Evolutionary conservation across 73 alveolate genomes (phyloP).

Genomic region (Paramecium pentaurelia): DNA sequence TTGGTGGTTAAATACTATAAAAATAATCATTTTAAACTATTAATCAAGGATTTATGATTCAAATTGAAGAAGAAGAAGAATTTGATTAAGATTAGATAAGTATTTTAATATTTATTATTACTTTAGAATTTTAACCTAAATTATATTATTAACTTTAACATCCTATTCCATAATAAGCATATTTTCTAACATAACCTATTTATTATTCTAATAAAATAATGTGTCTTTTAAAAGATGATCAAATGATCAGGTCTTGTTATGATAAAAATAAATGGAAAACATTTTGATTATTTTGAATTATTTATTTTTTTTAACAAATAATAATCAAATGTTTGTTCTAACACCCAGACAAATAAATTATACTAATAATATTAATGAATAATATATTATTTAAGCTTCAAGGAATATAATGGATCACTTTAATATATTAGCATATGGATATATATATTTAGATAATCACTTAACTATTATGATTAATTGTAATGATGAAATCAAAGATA

Average conservation of each 20-base stretch:
- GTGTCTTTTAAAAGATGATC: background rate
- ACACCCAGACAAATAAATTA: background rate
- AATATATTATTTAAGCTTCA: background rate
- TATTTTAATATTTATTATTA: background rate
- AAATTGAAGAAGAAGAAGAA: constrained; percentile 43
- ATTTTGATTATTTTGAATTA: background rate
- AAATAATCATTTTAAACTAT: background rate
- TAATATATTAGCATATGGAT: constrained; percentile 8
- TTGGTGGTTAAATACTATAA: background rate
- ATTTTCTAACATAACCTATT: background rate
- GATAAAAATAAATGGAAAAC: background rate
- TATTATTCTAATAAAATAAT: background rate
- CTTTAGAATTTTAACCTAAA: background rate
- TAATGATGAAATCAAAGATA: background rate
- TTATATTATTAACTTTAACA: background rate
- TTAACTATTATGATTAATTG: background rate
- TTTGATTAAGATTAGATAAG: background rate
- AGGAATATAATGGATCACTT: background rate
- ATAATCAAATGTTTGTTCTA: background rate
- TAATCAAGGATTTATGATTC: constrained; percentile 17
- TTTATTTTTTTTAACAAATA: background rate
- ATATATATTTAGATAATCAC: background rate
- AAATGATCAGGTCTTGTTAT: background rate
- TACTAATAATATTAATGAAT: background rate
- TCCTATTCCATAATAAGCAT: background rate